Percentiles rank a stretch among this genome's conserved stretches.
These are phyloP conservation scores for Hirschioporus abietinus DNA, from an alignment of 768 basidiomycete genomes.

Conservation along the genomic window DNA sequence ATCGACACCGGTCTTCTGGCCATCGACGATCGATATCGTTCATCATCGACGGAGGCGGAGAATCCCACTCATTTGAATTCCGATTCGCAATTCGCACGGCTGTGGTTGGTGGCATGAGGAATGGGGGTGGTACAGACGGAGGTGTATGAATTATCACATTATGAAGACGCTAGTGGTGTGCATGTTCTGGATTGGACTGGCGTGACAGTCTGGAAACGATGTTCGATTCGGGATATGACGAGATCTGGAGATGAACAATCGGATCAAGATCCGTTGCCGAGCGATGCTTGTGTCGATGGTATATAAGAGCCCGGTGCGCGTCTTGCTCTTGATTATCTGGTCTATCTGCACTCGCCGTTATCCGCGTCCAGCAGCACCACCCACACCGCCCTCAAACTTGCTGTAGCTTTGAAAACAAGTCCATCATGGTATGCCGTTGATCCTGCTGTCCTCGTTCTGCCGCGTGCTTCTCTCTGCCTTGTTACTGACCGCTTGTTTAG, in stretches of 20 bases:
- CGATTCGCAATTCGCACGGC: background rate
- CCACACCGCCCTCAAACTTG: conserved; percentile 14
- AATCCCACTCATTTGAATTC: background rate
- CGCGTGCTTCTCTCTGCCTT: conserved; percentile 6
- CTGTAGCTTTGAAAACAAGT: conserved; percentile 20
- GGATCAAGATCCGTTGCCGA: conserved; percentile 68
- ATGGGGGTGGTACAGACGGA: background rate
- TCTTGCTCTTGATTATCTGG: conserved; percentile 16
- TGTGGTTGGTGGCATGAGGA: background rate
- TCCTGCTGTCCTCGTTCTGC: conserved; percentile 7
- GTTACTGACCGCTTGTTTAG: conserved; percentile 28
- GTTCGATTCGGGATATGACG: background rate
- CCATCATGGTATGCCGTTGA: conserved; percentile 23
- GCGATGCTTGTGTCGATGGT: conserved; percentile 26
- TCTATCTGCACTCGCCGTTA: conserved; percentile 14
- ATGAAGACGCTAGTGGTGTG: background rate
- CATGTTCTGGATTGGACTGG: background rate
- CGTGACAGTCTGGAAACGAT: background rate
- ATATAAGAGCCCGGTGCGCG: conserved; percentile 33
- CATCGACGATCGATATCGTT: background rate
- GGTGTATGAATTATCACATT: background rate
- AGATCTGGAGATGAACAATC: conserved; percentile 23
- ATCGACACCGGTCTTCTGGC: background rate
- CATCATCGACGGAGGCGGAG: background rate
- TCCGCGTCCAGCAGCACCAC: conserved; percentile 17